phyloP scores from a whole-genome alignment of 352 stramenopile species.

The Phytophthora gonapodyides region DNA sequence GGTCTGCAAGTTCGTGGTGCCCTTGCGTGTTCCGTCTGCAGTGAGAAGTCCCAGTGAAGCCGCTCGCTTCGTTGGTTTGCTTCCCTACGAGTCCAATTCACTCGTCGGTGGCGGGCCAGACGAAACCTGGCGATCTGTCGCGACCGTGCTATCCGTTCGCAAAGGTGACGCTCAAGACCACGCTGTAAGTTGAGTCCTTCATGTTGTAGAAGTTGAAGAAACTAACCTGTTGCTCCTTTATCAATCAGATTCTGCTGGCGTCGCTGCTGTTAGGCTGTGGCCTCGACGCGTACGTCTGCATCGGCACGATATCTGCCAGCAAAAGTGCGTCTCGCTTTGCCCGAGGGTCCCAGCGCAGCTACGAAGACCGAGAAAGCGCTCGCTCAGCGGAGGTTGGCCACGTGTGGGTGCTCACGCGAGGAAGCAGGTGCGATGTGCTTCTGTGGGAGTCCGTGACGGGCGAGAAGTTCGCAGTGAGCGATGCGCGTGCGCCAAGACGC shows the following conservation, averaged over 20 bases:
- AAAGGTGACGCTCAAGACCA: conserved; percentile 87
- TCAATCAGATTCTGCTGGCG: conserved; percentile 70
- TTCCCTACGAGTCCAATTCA: conserved; percentile 65
- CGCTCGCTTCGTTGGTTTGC: conserved; percentile 81
- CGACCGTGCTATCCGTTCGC: conserved; percentile 70
- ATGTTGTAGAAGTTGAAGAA: not conserved
- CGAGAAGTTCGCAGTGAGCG: conserved; percentile 50
- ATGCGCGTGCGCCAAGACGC: conserved; percentile 11
- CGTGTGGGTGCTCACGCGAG: conserved; percentile 78
- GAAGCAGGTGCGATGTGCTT: conserved; percentile 46
- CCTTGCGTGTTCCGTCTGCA: conserved; percentile 49
- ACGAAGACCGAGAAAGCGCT: conserved; percentile 16
- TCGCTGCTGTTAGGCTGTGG: conserved; percentile 90
- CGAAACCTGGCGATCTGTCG: conserved; percentile 80
- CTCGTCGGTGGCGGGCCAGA: conserved; percentile 58
- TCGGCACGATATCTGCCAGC: conserved; percentile 67
- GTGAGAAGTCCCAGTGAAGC: conserved; percentile 81
- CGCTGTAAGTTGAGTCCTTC: conserved; percentile 38
- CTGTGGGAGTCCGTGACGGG: conserved; percentile 83
- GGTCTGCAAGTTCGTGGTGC: conserved; percentile 86
- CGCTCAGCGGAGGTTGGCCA: conserved; percentile 55
- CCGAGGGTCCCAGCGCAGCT: conserved; percentile 18
- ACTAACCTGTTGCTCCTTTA: conserved; percentile 8
- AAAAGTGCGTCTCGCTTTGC: conserved; percentile 34
- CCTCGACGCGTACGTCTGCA: conserved; percentile 86